Evolutionary conservation across 352 stramenopile species (phyloP).

Genomic region (Globisporangium ultimum): DNA sequence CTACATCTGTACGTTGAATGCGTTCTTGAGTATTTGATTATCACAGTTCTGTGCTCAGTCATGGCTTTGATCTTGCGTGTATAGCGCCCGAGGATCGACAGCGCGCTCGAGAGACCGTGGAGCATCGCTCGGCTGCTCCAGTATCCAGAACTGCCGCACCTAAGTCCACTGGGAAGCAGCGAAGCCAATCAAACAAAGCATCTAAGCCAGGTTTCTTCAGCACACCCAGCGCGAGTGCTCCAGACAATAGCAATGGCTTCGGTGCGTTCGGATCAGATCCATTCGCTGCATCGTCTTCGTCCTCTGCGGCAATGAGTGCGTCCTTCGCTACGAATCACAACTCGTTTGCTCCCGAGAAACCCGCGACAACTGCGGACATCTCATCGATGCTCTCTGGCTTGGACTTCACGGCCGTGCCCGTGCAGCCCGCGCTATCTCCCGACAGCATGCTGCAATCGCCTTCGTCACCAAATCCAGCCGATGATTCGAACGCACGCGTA

Average conservation of each 20-base stretch:
- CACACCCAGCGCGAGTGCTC: neutral
- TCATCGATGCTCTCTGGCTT: slow-evolving; percentile 73
- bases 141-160: slow-evolving; percentile 3
- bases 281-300: slow-evolving; percentile 9
- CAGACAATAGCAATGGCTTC: slow-evolving; percentile 7
- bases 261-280: slow-evolving; percentile 12
- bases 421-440: slow-evolving; percentile 23
- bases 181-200: slow-evolving; percentile 2
- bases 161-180: slow-evolving; percentile 4
- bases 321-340: slow-evolving; percentile 1
- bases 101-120: slow-evolving; percentile 41
- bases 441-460: slow-evolving; percentile 11
- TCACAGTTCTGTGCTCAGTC: too few species aligned
- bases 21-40: too few species aligned
- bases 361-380: slow-evolving; percentile 40
- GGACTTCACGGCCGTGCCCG: slow-evolving; percentile 57
- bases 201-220: slow-evolving; percentile 8
- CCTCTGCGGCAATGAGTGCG: neutral
- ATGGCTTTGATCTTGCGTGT: neutral
- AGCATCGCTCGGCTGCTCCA: slow-evolving; percentile 15
- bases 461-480: slow-evolving; percentile 19
- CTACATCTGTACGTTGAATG: slow-evolving; percentile 47
- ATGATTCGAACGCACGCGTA: slow-evolving; percentile 28
- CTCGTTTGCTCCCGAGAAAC: slow-evolving; percentile 11
- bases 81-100: slow-evolving; percentile 41